Conservation (phyloP, 78 protist species). For the Chrysochromulina parva region DNA sequence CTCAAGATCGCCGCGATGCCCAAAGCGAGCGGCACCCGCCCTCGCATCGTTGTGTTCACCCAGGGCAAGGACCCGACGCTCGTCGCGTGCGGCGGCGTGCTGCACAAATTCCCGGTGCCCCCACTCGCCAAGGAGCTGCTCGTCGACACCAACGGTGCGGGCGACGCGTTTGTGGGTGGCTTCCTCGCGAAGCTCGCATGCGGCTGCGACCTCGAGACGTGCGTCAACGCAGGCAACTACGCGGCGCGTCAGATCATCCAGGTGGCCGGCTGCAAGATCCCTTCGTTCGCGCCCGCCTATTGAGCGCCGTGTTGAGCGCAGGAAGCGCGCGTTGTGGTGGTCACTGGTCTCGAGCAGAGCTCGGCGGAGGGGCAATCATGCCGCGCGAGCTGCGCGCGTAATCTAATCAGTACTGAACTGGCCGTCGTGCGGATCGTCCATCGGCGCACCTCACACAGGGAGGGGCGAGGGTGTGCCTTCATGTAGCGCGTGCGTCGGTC, state of each 20-base stretch:
- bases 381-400: too few species aligned
- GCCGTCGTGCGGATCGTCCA: too few species aligned
- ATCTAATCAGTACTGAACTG: too few species aligned
- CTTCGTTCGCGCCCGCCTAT: slow-evolving; percentile 24
- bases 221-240: slow-evolving; percentile 83
- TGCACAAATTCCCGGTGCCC: slow-evolving; percentile 41
- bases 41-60: slow-evolving; percentile 90
- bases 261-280: slow-evolving; percentile 81
- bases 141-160: slow-evolving; percentile 98
- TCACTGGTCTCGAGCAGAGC: too few species aligned
- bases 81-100: slow-evolving; percentile 41
- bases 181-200: slow-evolving; percentile 79
- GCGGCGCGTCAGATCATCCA: slow-evolving; percentile 82
- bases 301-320: too few species aligned
- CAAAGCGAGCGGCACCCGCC: slow-evolving; percentile 43
- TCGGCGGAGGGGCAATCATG: too few species aligned
- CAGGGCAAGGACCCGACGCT: slow-evolving; percentile 72
- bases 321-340: too few species aligned
- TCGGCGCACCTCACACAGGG: too few species aligned
- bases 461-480: too few species aligned
- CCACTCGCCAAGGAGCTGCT: slow-evolving; percentile 60
- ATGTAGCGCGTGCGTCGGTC: too few species aligned
- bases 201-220: slow-evolving; percentile 61
- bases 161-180: slow-evolving; percentile 98
- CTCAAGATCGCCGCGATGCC: neutral